These are phyloP conservation scores for Gossypioides kirkii DNA, from an alignment of 345 rosid species.

Conservation along the genomic window DNA sequence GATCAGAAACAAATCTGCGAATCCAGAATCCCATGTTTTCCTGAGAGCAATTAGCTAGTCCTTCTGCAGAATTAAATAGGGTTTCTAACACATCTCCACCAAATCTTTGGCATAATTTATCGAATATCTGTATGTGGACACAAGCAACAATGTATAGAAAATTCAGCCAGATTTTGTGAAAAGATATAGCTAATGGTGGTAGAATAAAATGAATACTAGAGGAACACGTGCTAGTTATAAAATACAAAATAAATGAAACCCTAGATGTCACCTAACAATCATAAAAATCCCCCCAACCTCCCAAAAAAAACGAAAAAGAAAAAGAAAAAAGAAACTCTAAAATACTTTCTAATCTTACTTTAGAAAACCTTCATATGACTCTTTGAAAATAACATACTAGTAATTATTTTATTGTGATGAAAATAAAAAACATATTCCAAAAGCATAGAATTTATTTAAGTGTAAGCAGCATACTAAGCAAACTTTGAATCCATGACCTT, in stretches of 20 bases:
- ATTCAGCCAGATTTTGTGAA: background rate
- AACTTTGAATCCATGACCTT: background rate
- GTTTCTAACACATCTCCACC: slow-evolving; percentile 91
- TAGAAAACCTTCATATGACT: background rate
- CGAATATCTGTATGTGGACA: slow-evolving; percentile 60
- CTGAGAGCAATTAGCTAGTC: slow-evolving; percentile 52
- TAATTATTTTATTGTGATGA: background rate
- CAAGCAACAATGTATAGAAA: background rate
- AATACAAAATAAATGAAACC: background rate
- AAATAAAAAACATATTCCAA: background rate
- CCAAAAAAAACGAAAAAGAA: background rate
- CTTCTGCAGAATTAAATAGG: slow-evolving; percentile 74
- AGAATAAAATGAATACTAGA: background rate
- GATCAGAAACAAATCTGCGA: slow-evolving; percentile 68
- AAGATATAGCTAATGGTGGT: background rate
- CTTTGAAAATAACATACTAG: background rate
- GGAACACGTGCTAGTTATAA: background rate
- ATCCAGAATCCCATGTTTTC: slow-evolving; percentile 48
- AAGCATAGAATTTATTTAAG: background rate
- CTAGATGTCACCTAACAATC: background rate
- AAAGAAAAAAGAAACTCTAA: background rate
- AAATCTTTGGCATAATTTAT: slow-evolving; percentile 84
- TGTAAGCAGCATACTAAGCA: background rate
- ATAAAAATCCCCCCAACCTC: background rate
- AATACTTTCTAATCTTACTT: background rate